Base-by-base conservation (phyloP, 192 early-diverging fungal species). In the Entomortierella lignicola region DNA sequence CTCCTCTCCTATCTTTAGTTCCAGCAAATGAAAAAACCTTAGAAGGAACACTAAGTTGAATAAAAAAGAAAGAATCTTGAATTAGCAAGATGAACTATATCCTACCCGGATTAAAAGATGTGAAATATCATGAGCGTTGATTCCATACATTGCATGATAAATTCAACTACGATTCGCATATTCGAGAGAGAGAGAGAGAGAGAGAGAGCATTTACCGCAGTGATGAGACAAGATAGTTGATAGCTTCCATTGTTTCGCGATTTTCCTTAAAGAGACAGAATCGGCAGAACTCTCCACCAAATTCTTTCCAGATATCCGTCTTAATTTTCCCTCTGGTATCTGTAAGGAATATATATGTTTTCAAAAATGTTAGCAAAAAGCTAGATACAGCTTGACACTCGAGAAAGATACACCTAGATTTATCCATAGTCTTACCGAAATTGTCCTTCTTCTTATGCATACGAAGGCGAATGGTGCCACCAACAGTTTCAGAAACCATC, bases 201-300 rank as follows among this genome's bases (percentile, higher is more conserved):
- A 15, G 2, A 8, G 17, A 20, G 17, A 21, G 57, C 59, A 39
- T 37, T 56, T 75, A 59, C 63, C 62, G 44, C 39, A 90, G 54
- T 8, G 77, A 53, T 12, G 82, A 85, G 2, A 91, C 72, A 31
- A 96, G 61, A 29, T 64, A 84, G 63, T 89, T 89, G 44, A 97
- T 69, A 0, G 91, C 92, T 11, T 94, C 92, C 92, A 97, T 95
- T 4, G 97, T 95, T 70, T 99, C 98, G 43, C 80, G 85, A 82
- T 97, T 96, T 62, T 96, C 92, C 81, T 99, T 99, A 80, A 92
- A 94, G 77, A 99, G 73, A 31, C 90, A 88, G 84, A 99, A 98
- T 51, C 93, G 85, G 65, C 88, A 86, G 66, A 91, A 95, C 31
- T 95, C 85, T 34, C 96, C 97, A 11, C 86, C 85, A 0, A 81